A percentile compares a stretch with the other conserved stretches of the same genome.
These are phyloP conservation scores for Skeletonema potamos DNA, from an alignment of 108 stramenopile genomes.

Conservation along the genomic window DNA sequence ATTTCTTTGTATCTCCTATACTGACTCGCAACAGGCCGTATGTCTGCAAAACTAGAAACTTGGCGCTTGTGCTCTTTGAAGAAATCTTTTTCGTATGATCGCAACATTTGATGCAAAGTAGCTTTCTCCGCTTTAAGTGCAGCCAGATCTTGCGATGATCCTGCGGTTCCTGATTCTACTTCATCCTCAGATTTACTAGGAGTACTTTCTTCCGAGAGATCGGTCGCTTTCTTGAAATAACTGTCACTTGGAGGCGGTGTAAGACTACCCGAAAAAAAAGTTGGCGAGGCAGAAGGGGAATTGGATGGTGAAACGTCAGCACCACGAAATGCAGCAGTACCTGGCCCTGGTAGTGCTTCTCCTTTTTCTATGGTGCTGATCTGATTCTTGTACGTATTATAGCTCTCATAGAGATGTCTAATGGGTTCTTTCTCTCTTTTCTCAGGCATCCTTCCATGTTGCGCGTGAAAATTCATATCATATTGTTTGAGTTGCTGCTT, in stretches of 20 bases:
- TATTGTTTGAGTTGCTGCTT: conserved; percentile 90
- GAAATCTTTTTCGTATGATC: conserved; percentile 89
- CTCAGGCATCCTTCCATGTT: conserved; percentile 90
- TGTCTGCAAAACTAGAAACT: conserved; percentile 88
- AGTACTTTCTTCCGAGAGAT: background rate
- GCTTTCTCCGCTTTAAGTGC: conserved; percentile 79
- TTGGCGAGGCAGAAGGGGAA: conserved; percentile 15
- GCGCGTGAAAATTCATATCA: conserved; percentile 85
- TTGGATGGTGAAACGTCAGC: background rate
- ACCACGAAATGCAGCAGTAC: conserved; percentile 45
- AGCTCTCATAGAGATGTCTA: conserved; percentile 92
- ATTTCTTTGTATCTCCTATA: conserved; percentile 93
- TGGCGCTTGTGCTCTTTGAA: conserved; percentile 82
- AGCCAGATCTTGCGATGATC: conserved; percentile 63
- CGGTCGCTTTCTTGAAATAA: background rate
- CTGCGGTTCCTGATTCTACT: conserved; percentile 1
- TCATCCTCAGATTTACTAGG: background rate
- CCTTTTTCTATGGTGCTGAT: conserved; percentile 72
- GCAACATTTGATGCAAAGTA: conserved; percentile 85
- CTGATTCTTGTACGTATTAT: conserved; percentile 89
- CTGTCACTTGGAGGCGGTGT: conserved; percentile 13
- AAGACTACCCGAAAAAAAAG: conserved; percentile 3
- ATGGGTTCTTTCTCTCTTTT: conserved; percentile 99
- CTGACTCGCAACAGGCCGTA: conserved; percentile 87
- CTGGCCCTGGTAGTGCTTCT: conserved; percentile 44